Evolutionary conservation across 1,284 basidiomycete species (phyloP).

Genomic region (Cryptococcus sp.): DNA sequence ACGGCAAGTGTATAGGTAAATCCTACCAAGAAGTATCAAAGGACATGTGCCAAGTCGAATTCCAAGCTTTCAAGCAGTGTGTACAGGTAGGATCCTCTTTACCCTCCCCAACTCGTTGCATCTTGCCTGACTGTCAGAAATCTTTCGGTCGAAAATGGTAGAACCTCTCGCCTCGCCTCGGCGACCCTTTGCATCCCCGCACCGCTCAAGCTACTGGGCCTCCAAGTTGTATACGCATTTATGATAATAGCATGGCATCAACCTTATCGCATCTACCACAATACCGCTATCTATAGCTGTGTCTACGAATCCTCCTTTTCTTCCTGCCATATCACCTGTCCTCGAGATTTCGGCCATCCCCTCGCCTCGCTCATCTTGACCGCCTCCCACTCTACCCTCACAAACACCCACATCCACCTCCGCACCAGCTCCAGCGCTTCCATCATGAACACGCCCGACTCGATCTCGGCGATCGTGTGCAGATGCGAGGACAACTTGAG

Average conservation of each 20-base stretch:
- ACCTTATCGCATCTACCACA: too few species aligned
- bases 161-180: background rate
- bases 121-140: slow-evolving; percentile 23
- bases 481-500: slow-evolving; percentile 85
- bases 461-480: slow-evolving; percentile 74
- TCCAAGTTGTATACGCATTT: background rate
- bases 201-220: background rate
- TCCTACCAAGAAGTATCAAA: slow-evolving; percentile 47
- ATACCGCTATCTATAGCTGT: background rate
- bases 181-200: background rate
- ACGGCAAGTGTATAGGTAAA: slow-evolving; percentile 48
- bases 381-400: slow-evolving; percentile 92
- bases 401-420: slow-evolving; percentile 94
- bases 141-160: slow-evolving; percentile 41
- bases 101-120: too few species aligned
- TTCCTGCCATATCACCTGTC: slow-evolving; percentile 2
- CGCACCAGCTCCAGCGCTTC: slow-evolving; percentile 85
- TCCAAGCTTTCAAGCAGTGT: slow-evolving; percentile 48
- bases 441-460: slow-evolving; percentile 78
- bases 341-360: slow-evolving; percentile 13
- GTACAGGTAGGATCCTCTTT: slow-evolving; percentile 38
- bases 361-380: slow-evolving; percentile 53
- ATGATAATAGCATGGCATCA: background rate
- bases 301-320: slow-evolving; percentile 1
- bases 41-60: slow-evolving; percentile 48